These are phyloP conservation scores for Candida multigemmis DNA, from an alignment of 805 yeast genomes.

Conservation along the genomic window DNA sequence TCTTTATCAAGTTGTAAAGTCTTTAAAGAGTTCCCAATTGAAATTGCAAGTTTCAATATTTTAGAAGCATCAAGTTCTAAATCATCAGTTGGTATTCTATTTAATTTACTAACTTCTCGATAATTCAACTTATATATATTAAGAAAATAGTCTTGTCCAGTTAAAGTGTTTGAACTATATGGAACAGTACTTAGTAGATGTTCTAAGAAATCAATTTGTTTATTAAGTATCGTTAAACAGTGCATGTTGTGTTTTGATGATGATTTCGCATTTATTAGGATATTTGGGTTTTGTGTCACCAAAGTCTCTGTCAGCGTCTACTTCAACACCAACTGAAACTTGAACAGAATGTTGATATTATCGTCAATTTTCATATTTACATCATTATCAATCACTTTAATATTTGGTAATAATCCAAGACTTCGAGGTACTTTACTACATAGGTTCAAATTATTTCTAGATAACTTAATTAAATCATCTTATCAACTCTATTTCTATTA, in stretches of 20 bases:
- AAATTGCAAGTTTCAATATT: conserved; percentile 30
- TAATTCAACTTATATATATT: conserved; percentile 22
- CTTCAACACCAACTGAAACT: no score
- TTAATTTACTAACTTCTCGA: conserved; percentile 6
- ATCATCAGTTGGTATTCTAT: conserved; percentile 4
- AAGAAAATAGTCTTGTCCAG: no score
- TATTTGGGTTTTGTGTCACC: no score
- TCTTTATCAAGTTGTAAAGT: conserved; percentile 27
- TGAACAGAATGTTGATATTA: no score
- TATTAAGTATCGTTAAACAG: no score
- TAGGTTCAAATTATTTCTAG: conserved; percentile 3
- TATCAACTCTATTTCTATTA: conserved; percentile 9
- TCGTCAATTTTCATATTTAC: conserved; percentile 5
- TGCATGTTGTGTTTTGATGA: no score
- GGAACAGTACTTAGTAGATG: conserved; percentile 27
- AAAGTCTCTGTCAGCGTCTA: no score
- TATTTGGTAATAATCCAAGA: conserved; percentile 43
- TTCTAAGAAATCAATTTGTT: no score
- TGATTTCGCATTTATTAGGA: no score
- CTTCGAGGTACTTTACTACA: conserved; percentile 25
- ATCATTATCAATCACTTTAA: conserved; percentile 15
- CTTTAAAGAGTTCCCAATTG: conserved; percentile 31
- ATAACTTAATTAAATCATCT: conserved; percentile 2
- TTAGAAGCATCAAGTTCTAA: conserved; percentile 28
- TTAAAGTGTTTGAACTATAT: no score